Percentiles rank a stretch among this genome's conserved stretches.
Conservation (phyloP, 1,284 basidiomycete genomes). For the Trichosporon coremiiforme region DNA sequence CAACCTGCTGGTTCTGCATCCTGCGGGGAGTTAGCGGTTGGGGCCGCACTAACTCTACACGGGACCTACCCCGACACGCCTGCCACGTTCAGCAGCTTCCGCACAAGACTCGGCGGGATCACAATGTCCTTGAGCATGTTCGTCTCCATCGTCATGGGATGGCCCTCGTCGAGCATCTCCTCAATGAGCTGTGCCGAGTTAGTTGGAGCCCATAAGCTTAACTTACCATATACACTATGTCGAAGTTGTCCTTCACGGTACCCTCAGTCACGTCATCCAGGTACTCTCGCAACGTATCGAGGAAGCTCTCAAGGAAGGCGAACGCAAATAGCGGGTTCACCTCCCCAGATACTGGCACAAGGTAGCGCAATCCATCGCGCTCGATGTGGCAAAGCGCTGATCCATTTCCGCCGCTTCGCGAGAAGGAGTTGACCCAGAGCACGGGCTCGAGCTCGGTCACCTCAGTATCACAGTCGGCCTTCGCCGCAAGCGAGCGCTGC, state of each 20-base stretch:
- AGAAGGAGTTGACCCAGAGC: constrained; percentile 50
- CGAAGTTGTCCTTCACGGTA: constrained; percentile 88
- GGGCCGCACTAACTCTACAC: no score
- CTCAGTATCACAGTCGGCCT: neutral
- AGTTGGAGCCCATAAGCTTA: constrained; percentile 14
- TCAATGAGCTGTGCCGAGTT: constrained; percentile 71
- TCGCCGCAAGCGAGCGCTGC: constrained; percentile 47
- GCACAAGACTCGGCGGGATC: constrained; percentile 78
- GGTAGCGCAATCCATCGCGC: constrained; percentile 70
- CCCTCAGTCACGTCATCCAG: constrained; percentile 72
- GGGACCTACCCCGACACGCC: constrained; percentile 60
- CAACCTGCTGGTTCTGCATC: constrained; percentile 58
- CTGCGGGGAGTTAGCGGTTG: constrained; percentile 33
- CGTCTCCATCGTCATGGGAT: constrained; percentile 89
- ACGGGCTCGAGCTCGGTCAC: constrained; percentile 41
- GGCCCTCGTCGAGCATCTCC: constrained; percentile 91
- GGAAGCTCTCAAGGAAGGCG: constrained; percentile 80
- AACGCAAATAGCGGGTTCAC: constrained; percentile 89
- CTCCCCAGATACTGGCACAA: constrained; percentile 74
- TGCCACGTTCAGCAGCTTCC: constrained; percentile 71
- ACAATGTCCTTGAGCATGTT: constrained; percentile 92
- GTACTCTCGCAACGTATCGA: constrained; percentile 82
- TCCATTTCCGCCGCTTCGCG: constrained; percentile 31
- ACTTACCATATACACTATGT: constrained; percentile 86
- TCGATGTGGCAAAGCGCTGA: constrained; percentile 66